Conservation (phyloP, 176 grass and related monocot species). For the Ananas comosus region DNA sequence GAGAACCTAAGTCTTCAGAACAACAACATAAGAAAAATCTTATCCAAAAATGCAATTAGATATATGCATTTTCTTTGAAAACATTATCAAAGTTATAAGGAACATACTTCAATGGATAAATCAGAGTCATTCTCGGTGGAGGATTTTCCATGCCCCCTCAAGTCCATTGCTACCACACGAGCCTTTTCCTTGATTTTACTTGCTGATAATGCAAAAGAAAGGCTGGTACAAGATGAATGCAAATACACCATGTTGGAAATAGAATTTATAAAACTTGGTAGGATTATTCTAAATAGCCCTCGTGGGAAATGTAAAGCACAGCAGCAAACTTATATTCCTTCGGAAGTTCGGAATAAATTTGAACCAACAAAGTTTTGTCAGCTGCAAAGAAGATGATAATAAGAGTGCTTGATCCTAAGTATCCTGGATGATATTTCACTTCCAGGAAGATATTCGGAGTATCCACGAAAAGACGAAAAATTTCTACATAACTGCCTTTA, state of each 20-base stretch:
- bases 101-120: constrained; percentile 79
- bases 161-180: constrained; percentile 71
- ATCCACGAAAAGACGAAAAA: too few species aligned
- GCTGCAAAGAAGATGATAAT: too few species aligned
- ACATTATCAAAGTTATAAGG: constrained; percentile 5
- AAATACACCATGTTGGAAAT: not conserved
- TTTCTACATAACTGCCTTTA: too few species aligned
- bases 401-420: too few species aligned
- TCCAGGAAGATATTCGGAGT: too few species aligned
- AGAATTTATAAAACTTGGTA: not conserved
- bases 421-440: too few species aligned
- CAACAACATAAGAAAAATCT: constrained; percentile 1
- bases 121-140: constrained; percentile 68
- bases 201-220: constrained; percentile 88
- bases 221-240: constrained; percentile 33
- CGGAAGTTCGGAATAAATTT: too few species aligned
- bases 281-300: not conserved
- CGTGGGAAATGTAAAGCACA: not conserved
- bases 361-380: too few species aligned
- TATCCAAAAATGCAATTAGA: not conserved
- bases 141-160: constrained; percentile 85
- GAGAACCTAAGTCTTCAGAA: not conserved
- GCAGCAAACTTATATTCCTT: not conserved
- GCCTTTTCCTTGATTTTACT: constrained; percentile 73
- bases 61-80: not conserved